Evolutionary conservation across 805 yeast species (phyloP), one percentile per base, ranked within the genome.

Genomic region (Yamadazyma scolyti): DNA sequence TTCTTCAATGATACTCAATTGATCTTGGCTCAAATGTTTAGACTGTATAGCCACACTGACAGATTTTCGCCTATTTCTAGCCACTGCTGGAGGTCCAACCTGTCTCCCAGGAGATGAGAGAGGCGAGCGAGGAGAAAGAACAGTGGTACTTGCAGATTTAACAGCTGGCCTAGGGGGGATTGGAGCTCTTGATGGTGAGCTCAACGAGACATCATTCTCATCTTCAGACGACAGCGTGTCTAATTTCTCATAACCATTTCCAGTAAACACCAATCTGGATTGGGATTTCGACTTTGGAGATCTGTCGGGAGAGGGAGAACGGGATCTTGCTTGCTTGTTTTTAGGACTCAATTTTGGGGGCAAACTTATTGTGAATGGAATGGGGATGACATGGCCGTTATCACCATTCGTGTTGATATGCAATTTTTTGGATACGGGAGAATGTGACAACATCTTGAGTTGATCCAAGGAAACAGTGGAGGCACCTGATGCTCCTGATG

Each of bases 1-100:
- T 34, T 66, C 72, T 40, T 65, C 70, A 12, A 66, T 65, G 24
- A 65, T 54, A 40, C 72, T 66, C 30, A 66, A 52, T 26, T 56
- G 68, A 39, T 65, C 70, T 11, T 41, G 47, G 1, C 56, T 50
- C 30, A 50, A 31, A 1, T 40, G 18, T 12, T 44, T 44, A 8
- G 49, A 37, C 24, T 43, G 47, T 11, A 44, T 31, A 2, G 41
- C 46, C 6, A 48, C 37, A 28, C 49, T 56, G 30, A 48, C 50
- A 8, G 56, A 44, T 29, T 55, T 58, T 12, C 54, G 38, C 9
- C 51, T 52, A 34, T 50, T 56, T 1, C 36, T 19, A 2, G 43
- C 40, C 10, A 53, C 55, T 1, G 58, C 40, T 1, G 66, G 63
- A 1, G 61, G 63, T 14, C 50, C 42, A 4, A 25, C 34, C 23